phyloP scores from a whole-genome alignment of 1,284 basidiomycete species.

The Fomitopsis pinicola region DNA sequence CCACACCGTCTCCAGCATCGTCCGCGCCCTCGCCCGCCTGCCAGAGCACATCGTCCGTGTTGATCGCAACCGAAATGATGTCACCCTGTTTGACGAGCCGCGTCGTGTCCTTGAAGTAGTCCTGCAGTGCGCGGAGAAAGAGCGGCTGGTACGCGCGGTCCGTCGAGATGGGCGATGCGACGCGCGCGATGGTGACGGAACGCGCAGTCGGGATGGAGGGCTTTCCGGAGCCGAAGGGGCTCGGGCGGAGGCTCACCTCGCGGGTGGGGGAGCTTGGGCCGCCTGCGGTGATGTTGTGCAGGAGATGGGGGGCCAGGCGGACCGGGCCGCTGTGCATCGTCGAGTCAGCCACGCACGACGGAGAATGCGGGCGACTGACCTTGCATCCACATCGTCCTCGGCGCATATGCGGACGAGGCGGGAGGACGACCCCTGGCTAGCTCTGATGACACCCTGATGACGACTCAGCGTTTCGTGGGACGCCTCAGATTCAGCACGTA shows the following conservation, averaged over 20 bases:
- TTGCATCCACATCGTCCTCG: conserved; percentile 38
- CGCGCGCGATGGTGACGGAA: conserved; percentile 75
- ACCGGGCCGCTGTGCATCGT: conserved; percentile 17
- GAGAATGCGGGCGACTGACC: conserved; percentile 21
- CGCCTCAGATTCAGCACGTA: conserved; percentile 31
- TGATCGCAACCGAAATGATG: conserved; percentile 70
- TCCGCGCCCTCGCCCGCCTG: conserved; percentile 20
- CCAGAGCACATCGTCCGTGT: conserved; percentile 41
- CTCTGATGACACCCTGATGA: conserved; percentile 14
- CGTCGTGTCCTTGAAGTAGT: conserved; percentile 56
- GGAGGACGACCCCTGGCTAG: conserved; percentile 11
- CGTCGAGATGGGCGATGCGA: conserved; percentile 78
- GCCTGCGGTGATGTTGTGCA: conserved; percentile 46
- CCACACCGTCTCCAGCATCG: conserved; percentile 29
- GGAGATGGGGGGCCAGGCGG: conserved; percentile 51
- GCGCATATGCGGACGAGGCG: conserved; percentile 58
- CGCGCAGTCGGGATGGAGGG: conserved; percentile 71
- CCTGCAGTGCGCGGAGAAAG: conserved; percentile 67
- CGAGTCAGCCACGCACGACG: background rate
- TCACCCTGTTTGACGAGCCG: conserved; percentile 80
- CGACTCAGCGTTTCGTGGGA: background rate
- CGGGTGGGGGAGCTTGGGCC: conserved; percentile 14
- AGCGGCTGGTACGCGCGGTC: conserved; percentile 71
- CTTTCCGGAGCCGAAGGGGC: conserved; percentile 49
- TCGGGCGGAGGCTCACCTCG: conserved; percentile 37